These are phyloP conservation scores for Encephalitozoon hellem DNA, from an alignment of 371 early-diverging fungal species.

Conservation along the genomic window DNA sequence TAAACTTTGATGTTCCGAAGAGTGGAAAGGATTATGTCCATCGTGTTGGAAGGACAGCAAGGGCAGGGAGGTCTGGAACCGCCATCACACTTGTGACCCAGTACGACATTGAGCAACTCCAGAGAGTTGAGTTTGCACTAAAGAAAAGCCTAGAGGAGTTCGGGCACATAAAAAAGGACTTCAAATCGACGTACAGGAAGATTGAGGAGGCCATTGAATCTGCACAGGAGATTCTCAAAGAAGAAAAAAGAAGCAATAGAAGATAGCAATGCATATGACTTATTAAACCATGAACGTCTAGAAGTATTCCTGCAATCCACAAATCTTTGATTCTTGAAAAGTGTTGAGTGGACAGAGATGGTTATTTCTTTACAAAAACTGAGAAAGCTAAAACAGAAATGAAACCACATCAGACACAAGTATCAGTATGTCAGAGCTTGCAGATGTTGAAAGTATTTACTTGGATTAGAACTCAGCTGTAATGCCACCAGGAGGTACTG, in stretches of 20 bases:
- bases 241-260: constrained; percentile 10
- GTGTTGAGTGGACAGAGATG: too few species aligned
- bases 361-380: too few species aligned
- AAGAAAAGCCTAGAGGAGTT: constrained; percentile 74
- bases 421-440: background rate
- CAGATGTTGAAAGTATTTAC: background rate
- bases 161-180: background rate
- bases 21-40: constrained; percentile 85
- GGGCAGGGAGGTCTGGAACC: constrained; percentile 81
- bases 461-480: background rate
- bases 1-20: constrained; percentile 90
- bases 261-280: background rate
- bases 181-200: background rate
- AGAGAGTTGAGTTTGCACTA: constrained; percentile 86
- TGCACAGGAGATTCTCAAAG: background rate
- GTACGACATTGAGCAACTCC: constrained; percentile 79
- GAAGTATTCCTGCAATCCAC: background rate
- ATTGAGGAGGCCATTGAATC: background rate
- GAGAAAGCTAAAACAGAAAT: background rate
- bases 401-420: background rate
- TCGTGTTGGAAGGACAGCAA: constrained; percentile 87
- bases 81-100: constrained; percentile 88
- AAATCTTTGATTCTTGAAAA: too few species aligned
- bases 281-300: background rate
- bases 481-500: background rate